phyloP scores from a whole-genome alignment of 73 alveolate genomes.

The Strombidium stylifer region DNA sequence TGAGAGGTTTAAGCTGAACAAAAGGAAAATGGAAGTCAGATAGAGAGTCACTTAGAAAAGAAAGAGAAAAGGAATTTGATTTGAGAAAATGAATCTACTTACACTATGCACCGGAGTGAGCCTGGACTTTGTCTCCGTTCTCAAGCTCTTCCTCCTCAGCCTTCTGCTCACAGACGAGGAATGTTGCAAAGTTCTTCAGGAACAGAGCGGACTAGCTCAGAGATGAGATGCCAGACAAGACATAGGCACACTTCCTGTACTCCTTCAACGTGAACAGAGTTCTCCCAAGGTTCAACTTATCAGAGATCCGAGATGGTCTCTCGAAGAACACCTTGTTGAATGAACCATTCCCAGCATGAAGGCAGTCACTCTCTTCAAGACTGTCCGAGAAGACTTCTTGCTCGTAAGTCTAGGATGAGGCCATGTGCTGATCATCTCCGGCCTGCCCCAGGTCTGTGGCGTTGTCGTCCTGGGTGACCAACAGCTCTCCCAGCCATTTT shows the following conservation, averaged over 20 bases:
- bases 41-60: constrained; percentile 43
- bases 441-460: background rate
- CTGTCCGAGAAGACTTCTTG: constrained; percentile 32
- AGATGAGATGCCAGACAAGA: constrained; percentile 68
- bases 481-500: constrained; percentile 34
- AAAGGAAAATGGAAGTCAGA: constrained; percentile 47
- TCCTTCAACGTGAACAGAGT: constrained; percentile 91
- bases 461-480: constrained; percentile 13
- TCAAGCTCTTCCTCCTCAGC: constrained; percentile 94
- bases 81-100: too few relatives aligned
- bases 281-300: constrained; percentile 80
- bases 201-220: constrained; percentile 87
- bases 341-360: constrained; percentile 46
- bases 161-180: constrained; percentile 77
- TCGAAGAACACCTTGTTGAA: constrained; percentile 74
- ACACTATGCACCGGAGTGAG: constrained; percentile 25
- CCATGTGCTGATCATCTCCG: background rate
- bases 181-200: constrained; percentile 83
- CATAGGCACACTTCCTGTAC: constrained; percentile 84
- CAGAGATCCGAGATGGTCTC: constrained; percentile 63
- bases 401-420: constrained; percentile 26
- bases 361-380: constrained; percentile 21
- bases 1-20: constrained; percentile 49
- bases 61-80: too few relatives aligned
- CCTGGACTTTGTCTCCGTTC: constrained; percentile 67